Percentiles rank a stretch among this genome's conserved stretches.
Evolutionary conservation across 176 grass and related monocot genomes (phyloP).

Genomic region (Oryza meyeriana): DNA sequence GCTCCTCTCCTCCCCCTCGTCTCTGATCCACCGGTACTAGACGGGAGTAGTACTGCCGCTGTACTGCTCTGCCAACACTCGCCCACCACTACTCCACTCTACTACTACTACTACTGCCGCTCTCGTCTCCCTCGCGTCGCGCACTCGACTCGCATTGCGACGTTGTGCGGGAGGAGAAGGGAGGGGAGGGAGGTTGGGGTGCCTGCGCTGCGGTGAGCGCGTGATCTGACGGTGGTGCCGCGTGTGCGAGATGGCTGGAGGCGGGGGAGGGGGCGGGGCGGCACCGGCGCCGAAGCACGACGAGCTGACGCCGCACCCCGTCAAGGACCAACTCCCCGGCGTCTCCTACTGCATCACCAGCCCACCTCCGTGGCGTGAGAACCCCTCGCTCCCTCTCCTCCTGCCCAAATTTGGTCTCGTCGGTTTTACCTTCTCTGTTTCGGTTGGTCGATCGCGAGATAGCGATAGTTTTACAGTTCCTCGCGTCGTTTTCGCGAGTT

Average conservation of each 20-base stretch:
- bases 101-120: not conserved
- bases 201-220: not conserved
- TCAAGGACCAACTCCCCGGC: conserved; percentile 82
- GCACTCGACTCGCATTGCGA: conserved; percentile 23
- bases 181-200: too few species aligned
- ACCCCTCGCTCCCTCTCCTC: not conserved
- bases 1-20: not conserved
- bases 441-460: not conserved
- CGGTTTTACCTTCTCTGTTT: not conserved
- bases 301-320: conserved; percentile 85
- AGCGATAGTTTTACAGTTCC: conserved; percentile 26
- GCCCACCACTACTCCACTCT: conserved; percentile 3
- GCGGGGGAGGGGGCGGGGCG: conserved; percentile 49
- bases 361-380: conserved; percentile 96
- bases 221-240: conserved; percentile 6
- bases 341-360: conserved; percentile 98
- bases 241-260: conserved; percentile 53
- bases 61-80: not conserved
- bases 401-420: not conserved
- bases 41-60: not conserved
- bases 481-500: conserved; percentile 35
- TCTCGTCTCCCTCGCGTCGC: not conserved
- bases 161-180: not conserved
- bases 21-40: conserved; percentile 29
- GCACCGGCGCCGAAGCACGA: conserved; percentile 84